A percentile compares a stretch with the other conserved stretches of the same genome.
These are phyloP conservation scores for Diaporthe capsici DNA, from an alignment of 2,329 filamentous ascomycete species.

Conservation along the genomic window DNA sequence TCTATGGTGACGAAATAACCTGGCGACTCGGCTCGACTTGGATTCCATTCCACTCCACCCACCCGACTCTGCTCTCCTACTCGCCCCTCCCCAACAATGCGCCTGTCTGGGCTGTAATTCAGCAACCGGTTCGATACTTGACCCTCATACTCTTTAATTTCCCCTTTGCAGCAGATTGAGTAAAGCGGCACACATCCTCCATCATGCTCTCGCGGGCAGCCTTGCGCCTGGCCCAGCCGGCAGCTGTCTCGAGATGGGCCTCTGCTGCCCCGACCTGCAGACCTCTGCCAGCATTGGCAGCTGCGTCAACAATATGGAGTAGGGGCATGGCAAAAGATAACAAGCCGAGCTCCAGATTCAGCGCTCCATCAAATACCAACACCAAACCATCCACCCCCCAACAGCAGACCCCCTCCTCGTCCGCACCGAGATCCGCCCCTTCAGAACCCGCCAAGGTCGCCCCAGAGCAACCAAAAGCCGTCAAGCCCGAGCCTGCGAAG, in stretches of 20 bases:
- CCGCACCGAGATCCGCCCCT: conserved; percentile 14
- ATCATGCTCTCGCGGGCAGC: conserved; percentile 58
- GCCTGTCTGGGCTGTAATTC: conserved; percentile 30
- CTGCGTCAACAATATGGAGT: conserved; percentile 56
- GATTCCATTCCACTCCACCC: conserved; percentile 22
- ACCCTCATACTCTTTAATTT: neutral
- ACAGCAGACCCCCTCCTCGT: conserved; percentile 37
- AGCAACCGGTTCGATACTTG: neutral
- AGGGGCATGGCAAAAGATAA: conserved; percentile 60
- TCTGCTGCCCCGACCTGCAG: conserved; percentile 48
- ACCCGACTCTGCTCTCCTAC: neutral
- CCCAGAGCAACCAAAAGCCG: conserved; percentile 36
- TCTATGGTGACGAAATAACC: conserved; percentile 39
- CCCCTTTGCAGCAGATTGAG: neutral
- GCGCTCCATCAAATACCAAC: conserved; percentile 40
- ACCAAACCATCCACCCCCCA: conserved; percentile 29
- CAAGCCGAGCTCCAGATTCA: conserved; percentile 46
- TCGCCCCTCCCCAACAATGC: conserved; percentile 1
- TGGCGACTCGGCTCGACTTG: conserved; percentile 31
- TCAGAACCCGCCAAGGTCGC: conserved; percentile 27
- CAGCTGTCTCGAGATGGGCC: conserved; percentile 49
- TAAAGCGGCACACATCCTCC: conserved; percentile 4
- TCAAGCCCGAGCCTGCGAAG: conserved; percentile 35
- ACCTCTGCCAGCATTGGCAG: conserved; percentile 44
- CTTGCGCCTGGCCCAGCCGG: conserved; percentile 53